Evolutionary conservation across 345 rosid species (phyloP).

Genomic region (Nasturtium officinale): DNA sequence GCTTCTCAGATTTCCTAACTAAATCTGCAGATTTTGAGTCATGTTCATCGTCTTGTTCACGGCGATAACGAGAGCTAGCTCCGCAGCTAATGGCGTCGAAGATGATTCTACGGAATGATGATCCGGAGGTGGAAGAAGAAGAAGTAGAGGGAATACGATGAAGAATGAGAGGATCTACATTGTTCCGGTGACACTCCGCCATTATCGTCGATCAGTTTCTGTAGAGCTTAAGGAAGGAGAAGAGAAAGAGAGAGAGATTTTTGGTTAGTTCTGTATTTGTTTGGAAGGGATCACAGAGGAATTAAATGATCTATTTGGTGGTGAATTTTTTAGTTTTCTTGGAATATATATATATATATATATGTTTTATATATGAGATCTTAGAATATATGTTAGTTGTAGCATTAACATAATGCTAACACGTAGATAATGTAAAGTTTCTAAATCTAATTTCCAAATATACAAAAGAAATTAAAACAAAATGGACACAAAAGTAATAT

Average conservation of each 20-base stretch:
- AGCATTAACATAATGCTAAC: too few relatives aligned
- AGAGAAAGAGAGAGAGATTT: constrained; percentile 12
- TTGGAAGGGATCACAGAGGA: constrained; percentile 35
- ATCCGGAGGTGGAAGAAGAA: constrained; percentile 45
- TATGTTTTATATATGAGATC: neutral
- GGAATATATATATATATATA: too few relatives aligned
- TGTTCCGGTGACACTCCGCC: constrained; percentile 77
- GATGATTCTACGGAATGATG: constrained; percentile 69
- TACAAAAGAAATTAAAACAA: too few relatives aligned
- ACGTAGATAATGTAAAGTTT: too few relatives aligned
- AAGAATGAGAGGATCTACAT: constrained; percentile 59
- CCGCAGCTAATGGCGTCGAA: constrained; percentile 83
- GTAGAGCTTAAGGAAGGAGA: constrained; percentile 7
- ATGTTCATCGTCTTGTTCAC: constrained; percentile 39
- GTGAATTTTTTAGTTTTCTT: too few relatives aligned
- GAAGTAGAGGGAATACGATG: constrained; percentile 51
- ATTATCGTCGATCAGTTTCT: constrained; percentile 45
- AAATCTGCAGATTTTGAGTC: constrained; percentile 10
- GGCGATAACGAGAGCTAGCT: constrained; percentile 57
- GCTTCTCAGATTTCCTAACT: constrained; percentile 58
- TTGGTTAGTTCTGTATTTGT: constrained; percentile 28
- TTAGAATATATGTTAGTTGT: neutral
- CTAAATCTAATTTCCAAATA: too few relatives aligned
- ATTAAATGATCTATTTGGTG: neutral
- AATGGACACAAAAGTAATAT: too few relatives aligned